Percentiles rank a stretch among this genome's conserved stretches.
phyloP scores from a whole-genome alignment of 2,329 filamentous ascomycete genomes.

The Albifimbria verrucaria region DNA sequence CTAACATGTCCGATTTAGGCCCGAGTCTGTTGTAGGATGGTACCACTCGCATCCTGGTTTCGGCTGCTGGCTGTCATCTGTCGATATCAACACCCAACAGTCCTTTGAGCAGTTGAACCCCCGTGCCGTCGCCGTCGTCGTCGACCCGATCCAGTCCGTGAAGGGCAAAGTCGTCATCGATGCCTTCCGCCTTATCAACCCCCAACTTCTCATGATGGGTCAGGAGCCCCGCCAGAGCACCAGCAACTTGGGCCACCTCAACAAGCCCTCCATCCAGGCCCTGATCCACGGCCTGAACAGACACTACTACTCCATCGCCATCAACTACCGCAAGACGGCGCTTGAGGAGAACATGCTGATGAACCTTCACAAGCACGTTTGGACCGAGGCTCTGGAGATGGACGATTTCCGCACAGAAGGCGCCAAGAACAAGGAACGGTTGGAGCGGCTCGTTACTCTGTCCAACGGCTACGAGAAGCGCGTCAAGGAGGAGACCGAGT shows the following conservation, averaged over 20 bases:
- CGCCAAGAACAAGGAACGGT: constrained; percentile 78
- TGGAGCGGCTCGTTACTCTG: constrained; percentile 83
- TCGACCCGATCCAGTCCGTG: constrained; percentile 98
- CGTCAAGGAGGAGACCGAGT: constrained; percentile 96
- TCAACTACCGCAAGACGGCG: constrained; percentile 96
- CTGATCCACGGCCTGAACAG: constrained; percentile 97
- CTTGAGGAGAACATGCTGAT: constrained; percentile 99
- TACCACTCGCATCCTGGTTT: constrained; percentile 99
- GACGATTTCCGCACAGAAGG: constrained; percentile 88
- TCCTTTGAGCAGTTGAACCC: constrained; percentile 99
- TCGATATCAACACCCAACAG: constrained; percentile 99
- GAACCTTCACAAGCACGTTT: constrained; percentile 99
- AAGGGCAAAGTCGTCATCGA: constrained; percentile 99
- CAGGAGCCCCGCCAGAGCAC: constrained; percentile 98
- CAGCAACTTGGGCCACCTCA: constrained; percentile 94
- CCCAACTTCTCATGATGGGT: constrained; percentile 94
- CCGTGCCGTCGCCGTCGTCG: constrained; percentile 93
- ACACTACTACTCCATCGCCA: constrained; percentile 98
- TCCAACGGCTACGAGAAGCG: constrained; percentile 98
- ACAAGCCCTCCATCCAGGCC: constrained; percentile 99
- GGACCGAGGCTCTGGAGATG: constrained; percentile 97
- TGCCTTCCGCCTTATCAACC: constrained; percentile 97
- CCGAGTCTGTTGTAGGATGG: constrained; percentile 97
- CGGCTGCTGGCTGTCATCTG: constrained; percentile 97
- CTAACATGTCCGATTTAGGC: constrained; percentile 48